Conservation (phyloP, 495 filamentous ascomycete species). For the Saxophila tyrrhenica region DNA sequence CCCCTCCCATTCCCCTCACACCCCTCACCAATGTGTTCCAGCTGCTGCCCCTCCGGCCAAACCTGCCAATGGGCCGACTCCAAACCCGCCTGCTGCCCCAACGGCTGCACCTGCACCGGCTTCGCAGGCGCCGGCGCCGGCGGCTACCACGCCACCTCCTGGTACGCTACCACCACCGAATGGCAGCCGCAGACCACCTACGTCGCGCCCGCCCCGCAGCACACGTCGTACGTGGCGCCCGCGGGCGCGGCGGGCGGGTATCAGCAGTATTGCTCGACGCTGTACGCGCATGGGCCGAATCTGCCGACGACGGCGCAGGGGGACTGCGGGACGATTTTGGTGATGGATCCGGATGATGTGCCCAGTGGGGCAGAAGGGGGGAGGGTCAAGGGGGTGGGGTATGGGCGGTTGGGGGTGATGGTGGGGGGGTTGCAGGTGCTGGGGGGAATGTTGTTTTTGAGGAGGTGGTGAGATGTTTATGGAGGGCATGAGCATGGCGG, state of each 20-base stretch:
- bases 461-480: no score
- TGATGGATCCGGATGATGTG: constrained; percentile 3
- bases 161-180: not conserved
- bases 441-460: constrained; percentile 1
- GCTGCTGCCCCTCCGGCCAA: constrained; percentile 28
- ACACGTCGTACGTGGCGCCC: not conserved
- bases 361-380: not conserved
- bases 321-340: constrained; percentile 18
- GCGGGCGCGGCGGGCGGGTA: not conserved
- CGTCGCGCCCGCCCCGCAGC: not conserved
- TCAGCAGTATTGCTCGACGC: constrained; percentile 16
- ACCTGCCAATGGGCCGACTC: constrained; percentile 20
- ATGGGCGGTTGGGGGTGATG: not conserved
- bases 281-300: constrained; percentile 14
- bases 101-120: constrained; percentile 23
- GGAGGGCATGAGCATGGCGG: not conserved
- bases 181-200: not conserved
- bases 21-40: no score
- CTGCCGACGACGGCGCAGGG: constrained; percentile 14
- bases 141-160: not conserved
- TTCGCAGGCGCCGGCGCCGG: constrained; percentile 2
- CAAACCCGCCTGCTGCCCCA: constrained; percentile 30
- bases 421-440: constrained; percentile 2
- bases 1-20: not conserved
- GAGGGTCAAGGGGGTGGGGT: not conserved